Evolutionary conservation across 2,329 filamentous ascomycete genomes (phyloP).

Genomic region (Pseudofabraea citricarpa): DNA sequence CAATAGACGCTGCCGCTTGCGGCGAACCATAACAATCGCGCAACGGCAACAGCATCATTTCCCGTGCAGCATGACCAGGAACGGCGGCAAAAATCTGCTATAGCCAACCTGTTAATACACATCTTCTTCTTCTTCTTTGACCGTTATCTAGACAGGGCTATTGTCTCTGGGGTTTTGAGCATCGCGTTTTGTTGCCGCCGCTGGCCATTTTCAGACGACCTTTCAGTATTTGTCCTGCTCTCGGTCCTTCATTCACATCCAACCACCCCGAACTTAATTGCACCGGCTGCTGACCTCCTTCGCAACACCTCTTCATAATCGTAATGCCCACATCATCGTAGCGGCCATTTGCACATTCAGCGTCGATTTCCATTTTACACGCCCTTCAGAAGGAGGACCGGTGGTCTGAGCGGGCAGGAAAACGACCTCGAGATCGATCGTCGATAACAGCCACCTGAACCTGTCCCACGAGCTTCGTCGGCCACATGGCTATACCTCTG

Average conservation of each 20-base stretch:
- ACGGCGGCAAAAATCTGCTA: constrained; percentile 14
- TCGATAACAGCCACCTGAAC: too few species aligned
- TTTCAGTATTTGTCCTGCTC: neutral
- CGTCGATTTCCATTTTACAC: neutral
- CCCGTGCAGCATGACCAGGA: constrained; percentile 9
- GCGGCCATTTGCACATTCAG: neutral
- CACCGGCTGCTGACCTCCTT: neutral
- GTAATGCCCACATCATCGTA: neutral
- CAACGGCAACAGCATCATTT: constrained; percentile 8
- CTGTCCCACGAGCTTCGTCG: constrained; percentile 6
- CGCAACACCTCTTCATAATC: neutral
- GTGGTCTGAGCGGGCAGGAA: neutral
- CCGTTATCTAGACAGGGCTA: neutral
- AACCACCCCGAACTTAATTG: neutral
- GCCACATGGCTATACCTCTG: constrained; percentile 25
- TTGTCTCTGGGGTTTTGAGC: neutral
- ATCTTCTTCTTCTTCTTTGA: constrained; percentile 6
- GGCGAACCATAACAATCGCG: constrained; percentile 23
- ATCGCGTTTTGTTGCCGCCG: neutral
- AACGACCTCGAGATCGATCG: constrained; percentile 1
- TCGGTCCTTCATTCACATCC: neutral
- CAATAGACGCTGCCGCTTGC: constrained; percentile 16
- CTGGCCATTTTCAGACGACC: neutral
- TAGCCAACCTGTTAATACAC: constrained; percentile 14
- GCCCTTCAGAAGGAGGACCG: neutral